phyloP scores from a whole-genome alignment of 768 basidiomycete genomes.

The Brasilioporus rufonigricans region DNA sequence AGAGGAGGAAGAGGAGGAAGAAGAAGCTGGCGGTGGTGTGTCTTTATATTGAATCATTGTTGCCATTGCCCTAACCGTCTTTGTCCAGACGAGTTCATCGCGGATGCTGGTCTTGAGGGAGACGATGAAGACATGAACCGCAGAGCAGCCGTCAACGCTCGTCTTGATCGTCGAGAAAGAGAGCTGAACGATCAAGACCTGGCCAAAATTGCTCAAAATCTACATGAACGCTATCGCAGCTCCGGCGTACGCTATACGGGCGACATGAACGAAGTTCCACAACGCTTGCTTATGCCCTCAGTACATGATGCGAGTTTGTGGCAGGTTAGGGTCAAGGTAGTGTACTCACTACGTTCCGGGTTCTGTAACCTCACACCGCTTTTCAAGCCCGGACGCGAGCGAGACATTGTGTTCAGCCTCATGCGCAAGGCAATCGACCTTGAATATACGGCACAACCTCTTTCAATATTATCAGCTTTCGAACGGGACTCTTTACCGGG shows the following conservation, averaged over 20 bases:
- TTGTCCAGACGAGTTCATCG: slow-evolving; percentile 66
- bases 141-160: slow-evolving; percentile 60
- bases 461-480: slow-evolving; percentile 91
- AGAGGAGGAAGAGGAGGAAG: slow-evolving; percentile 88
- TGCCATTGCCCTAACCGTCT: slow-evolving; percentile 10
- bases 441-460: slow-evolving; percentile 72
- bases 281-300: slow-evolving; percentile 92
- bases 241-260: slow-evolving; percentile 77
- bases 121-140: slow-evolving; percentile 56
- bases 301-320: slow-evolving; percentile 95
- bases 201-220: slow-evolving; percentile 78
- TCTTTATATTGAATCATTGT: not conserved
- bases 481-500: slow-evolving; percentile 94
- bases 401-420: slow-evolving; percentile 90
- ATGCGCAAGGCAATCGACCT: slow-evolving; percentile 90
- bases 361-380: not conserved
- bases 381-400: slow-evolving; percentile 81
- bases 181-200: slow-evolving; percentile 77
- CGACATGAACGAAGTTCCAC: slow-evolving; percentile 91
- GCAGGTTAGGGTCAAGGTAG: slow-evolving; percentile 91
- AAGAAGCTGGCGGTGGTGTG: slow-evolving; percentile 61
- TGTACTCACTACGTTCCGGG: slow-evolving; percentile 12
- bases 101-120: slow-evolving; percentile 55
- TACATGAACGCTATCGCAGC: slow-evolving; percentile 75
- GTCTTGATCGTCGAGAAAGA: slow-evolving; percentile 67